These are phyloP conservation scores for Parsonsia alboflavescens DNA, from an alignment of 257 asterid species.

Conservation along the genomic window DNA sequence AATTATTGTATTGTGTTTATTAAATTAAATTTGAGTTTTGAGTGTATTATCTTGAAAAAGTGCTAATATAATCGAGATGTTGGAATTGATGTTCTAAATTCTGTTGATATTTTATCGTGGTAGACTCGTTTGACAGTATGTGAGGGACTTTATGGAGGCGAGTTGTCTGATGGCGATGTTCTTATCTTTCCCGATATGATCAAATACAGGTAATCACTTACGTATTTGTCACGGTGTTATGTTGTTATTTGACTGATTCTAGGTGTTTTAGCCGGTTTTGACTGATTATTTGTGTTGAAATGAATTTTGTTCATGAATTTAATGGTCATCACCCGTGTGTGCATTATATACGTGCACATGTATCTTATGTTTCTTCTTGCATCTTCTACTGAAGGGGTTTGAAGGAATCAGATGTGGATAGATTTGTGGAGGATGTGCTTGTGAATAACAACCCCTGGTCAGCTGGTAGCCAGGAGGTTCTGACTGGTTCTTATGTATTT, in stretches of 20 bases:
- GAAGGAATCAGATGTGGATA: slow-evolving; percentile 66
- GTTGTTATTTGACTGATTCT: not conserved
- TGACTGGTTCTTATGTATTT: slow-evolving; percentile 80
- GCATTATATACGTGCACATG: not conserved
- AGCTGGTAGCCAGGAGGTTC: slow-evolving; percentile 52
- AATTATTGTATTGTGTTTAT: not conserved
- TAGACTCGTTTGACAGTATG: slow-evolving; percentile 84
- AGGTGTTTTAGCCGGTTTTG: not conserved
- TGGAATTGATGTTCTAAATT: slow-evolving; percentile 11
- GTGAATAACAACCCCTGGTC: slow-evolving; percentile 74
- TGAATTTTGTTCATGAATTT: not conserved
- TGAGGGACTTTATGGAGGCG: slow-evolving; percentile 55
- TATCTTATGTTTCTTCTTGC: not conserved
- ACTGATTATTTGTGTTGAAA: not conserved
- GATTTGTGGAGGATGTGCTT: slow-evolving; percentile 82
- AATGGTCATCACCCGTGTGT: not conserved
- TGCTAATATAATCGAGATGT: not conserved
- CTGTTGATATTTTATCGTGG: slow-evolving; percentile 22
- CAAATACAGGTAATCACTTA: slow-evolving; percentile 56
- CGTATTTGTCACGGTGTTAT: not conserved
- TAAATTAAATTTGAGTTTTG: not conserved
- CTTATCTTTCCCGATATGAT: slow-evolving; percentile 85
- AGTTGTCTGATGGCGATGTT: slow-evolving; percentile 77
- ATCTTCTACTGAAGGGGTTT: slow-evolving; percentile 50
- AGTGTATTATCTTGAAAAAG: not conserved